These are phyloP conservation scores for Trichoderma cornu-damae DNA, from an alignment of 2,329 filamentous ascomycete species.

Conservation along the genomic window DNA sequence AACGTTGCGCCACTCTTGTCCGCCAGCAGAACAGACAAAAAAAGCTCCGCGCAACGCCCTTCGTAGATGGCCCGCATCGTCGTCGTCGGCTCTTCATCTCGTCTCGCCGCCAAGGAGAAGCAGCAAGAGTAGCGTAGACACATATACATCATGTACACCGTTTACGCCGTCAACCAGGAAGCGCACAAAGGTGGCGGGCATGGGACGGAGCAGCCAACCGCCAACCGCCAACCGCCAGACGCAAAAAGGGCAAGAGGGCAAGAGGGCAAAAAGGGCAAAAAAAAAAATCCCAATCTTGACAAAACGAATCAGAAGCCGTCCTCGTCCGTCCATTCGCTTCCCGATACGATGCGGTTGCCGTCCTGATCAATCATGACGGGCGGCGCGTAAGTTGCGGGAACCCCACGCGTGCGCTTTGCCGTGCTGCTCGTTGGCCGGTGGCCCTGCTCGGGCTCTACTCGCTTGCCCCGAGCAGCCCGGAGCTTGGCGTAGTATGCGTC, in stretches of 20 bases:
- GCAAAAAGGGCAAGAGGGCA: neutral
- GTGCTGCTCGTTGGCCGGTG: constrained; percentile 41
- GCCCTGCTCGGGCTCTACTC: constrained; percentile 48
- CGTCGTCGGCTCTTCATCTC: constrained; percentile 13
- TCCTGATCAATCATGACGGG: constrained; percentile 51
- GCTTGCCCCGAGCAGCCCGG: constrained; percentile 61
- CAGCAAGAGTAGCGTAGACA: constrained; percentile 6
- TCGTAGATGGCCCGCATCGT: constrained; percentile 20
- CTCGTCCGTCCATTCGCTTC: constrained; percentile 64
- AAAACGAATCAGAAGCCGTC: constrained; percentile 54
- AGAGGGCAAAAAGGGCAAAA: neutral
- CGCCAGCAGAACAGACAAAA: constrained; percentile 4
- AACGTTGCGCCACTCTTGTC: neutral
- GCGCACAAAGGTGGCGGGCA: neutral
- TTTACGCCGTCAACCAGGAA: neutral
- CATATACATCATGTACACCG: constrained; percentile 4
- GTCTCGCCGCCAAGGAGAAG: neutral
- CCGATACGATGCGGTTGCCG: constrained; percentile 58
- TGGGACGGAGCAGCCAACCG: too few species aligned
- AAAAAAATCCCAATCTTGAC: constrained; percentile 28
- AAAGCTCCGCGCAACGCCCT: neutral
- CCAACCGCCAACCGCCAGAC: neutral
- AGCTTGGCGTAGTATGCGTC: constrained; percentile 79
- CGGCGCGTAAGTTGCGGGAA: constrained; percentile 48
- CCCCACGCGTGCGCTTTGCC: constrained; percentile 50